A percentile compares a stretch with the other conserved stretches of the same genome.
Conservation (phyloP, 768 basidiomycete genomes). For the Leucogyrophana mollusca region DNA sequence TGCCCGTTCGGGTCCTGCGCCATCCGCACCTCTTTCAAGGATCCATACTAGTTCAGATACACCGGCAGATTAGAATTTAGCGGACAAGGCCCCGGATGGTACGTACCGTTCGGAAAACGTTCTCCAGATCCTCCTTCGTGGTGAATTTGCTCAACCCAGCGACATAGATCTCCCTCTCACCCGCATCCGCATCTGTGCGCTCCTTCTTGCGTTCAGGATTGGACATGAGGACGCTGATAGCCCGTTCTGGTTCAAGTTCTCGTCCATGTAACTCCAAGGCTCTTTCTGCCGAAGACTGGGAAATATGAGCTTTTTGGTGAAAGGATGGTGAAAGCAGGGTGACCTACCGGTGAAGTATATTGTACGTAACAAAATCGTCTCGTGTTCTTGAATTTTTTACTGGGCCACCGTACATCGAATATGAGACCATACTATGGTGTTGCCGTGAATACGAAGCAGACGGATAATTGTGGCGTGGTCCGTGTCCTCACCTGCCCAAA, state of each 20-base stretch:
- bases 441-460: conserved; percentile 2
- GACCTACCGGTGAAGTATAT: conserved; percentile 76
- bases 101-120: conserved; percentile 74
- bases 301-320: background rate
- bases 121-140: conserved; percentile 73
- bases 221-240: conserved; percentile 79
- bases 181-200: conserved; percentile 83
- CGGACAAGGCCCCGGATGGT: background rate
- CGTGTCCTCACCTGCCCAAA: conserved; percentile 66
- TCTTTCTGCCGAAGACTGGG: conserved; percentile 62
- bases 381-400: conserved; percentile 91
- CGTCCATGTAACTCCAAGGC: conserved; percentile 80
- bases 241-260: conserved; percentile 67
- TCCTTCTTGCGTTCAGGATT: conserved; percentile 89
- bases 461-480: background rate
- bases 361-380: conserved; percentile 95
- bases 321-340: background rate
- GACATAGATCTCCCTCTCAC: conserved; percentile 85
- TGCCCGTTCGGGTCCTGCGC: conserved; percentile 67
- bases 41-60: conserved; percentile 61
- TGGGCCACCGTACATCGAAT: conserved; percentile 97
- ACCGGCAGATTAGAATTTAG: conserved; percentile 4
- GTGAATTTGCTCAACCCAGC: conserved; percentile 81
- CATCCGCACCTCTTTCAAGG: conserved; percentile 79
- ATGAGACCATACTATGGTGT: conserved; percentile 88